Percentiles rank a stretch among this genome's conserved stretches.
phyloP scores from a whole-genome alignment of 2,329 filamentous ascomycete genomes.

The Fusarium brevicatenulatum region DNA sequence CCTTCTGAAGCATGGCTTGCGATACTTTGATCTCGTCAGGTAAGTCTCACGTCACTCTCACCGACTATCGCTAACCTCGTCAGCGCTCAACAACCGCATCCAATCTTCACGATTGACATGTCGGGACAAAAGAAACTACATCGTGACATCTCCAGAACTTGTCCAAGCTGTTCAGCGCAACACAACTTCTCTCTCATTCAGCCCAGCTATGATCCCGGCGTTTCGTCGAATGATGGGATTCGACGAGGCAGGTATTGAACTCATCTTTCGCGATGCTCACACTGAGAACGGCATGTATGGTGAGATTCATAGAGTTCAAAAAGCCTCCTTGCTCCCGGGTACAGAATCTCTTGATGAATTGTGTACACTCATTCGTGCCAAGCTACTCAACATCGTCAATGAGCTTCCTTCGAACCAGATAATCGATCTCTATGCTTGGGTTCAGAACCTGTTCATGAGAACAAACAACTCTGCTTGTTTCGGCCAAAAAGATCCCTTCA shows the following conservation, averaged over 20 bases:
- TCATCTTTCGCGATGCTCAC: conserved; percentile 38
- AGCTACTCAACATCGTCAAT: conserved; percentile 14
- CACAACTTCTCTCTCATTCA: conserved; percentile 26
- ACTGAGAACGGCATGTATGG: conserved; percentile 40
- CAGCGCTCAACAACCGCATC: conserved; percentile 33
- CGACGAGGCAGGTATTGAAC: conserved; percentile 31
- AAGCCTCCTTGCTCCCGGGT: conserved; percentile 27
- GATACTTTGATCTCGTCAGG: conserved; percentile 35
- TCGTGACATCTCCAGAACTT: conserved; percentile 37
- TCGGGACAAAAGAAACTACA: conserved; percentile 38
- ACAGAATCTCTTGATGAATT: conserved; percentile 29
- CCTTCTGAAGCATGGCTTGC: conserved; percentile 26
- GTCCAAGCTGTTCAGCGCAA: conserved; percentile 36
- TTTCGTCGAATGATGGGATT: conserved; percentile 39
- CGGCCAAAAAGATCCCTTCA: conserved; percentile 33
- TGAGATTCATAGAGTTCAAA: conserved; percentile 34
- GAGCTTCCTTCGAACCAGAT: conserved; percentile 5
- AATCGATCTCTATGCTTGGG: conserved; percentile 28
- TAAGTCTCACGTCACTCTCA: background rate
- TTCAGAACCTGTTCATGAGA: conserved; percentile 32
- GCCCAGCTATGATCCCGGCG: conserved; percentile 32
- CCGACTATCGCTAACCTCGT: background rate
- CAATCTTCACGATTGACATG: conserved; percentile 40
- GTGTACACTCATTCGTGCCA: conserved; percentile 6
- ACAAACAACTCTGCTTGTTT: conserved; percentile 38